Conservation (phyloP, 2,329 filamentous ascomycete species). For the Acephala macrosclerotiorum region DNA sequence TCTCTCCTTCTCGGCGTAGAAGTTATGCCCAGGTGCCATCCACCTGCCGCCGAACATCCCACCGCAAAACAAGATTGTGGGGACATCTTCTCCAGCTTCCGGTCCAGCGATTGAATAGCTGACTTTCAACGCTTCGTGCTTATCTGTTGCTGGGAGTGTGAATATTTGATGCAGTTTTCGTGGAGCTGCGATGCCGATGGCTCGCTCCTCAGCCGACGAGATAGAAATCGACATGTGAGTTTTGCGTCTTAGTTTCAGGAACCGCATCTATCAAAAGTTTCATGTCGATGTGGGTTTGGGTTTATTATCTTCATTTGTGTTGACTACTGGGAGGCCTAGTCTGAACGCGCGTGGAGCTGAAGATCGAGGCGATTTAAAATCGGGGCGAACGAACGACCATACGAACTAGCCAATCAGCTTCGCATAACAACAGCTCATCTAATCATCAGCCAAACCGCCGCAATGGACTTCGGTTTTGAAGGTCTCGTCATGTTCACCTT, state of each 20-base stretch:
- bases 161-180: constrained; percentile 39
- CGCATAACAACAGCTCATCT: neutral
- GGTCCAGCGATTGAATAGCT: constrained; percentile 39
- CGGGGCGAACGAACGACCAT: neutral
- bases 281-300: neutral
- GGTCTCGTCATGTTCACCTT: neutral
- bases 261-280: neutral
- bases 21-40: constrained; percentile 40
- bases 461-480: neutral
- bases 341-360: neutral
- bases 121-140: constrained; percentile 35
- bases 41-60: constrained; percentile 50
- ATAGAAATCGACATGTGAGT: neutral
- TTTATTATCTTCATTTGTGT: neutral
- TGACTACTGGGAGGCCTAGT: neutral
- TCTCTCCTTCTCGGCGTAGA: constrained; percentile 41
- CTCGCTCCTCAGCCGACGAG: constrained; percentile 24
- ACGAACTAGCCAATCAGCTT: neutral
- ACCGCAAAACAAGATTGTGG: constrained; percentile 47
- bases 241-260: neutral
- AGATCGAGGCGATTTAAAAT: neutral
- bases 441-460: neutral
- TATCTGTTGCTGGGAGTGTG: constrained; percentile 35
- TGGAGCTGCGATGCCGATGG: constrained; percentile 27
- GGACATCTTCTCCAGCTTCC: constrained; percentile 36